A percentile compares a stretch with the other conserved stretches of the same genome.
These are phyloP conservation scores for Lentinus tigrinus DNA, from an alignment of 768 basidiomycete species.

Conservation along the genomic window DNA sequence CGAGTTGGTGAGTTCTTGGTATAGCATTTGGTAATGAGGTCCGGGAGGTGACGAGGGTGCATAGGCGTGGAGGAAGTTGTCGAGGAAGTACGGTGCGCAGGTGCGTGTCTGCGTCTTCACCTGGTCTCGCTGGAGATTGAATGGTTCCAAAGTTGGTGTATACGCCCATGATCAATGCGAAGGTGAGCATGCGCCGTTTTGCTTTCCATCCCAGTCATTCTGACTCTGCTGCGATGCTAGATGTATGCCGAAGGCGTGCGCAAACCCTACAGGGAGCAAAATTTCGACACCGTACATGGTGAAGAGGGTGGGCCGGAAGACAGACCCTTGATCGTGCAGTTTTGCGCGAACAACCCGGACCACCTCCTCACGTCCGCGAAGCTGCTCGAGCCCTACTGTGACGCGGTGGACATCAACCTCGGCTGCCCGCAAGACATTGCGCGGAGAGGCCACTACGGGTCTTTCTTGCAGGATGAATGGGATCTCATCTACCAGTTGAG, in stretches of 20 bases:
- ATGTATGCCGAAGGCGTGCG: conserved; percentile 59
- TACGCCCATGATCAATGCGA: conserved; percentile 98
- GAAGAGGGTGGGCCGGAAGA: conserved; percentile 85
- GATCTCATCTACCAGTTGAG: conserved; percentile 80
- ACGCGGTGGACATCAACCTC: conserved; percentile 93
- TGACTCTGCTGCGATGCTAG: conserved; percentile 30
- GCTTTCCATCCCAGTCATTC: background rate
- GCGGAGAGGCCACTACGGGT: conserved; percentile 79
- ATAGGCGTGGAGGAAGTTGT: conserved; percentile 88
- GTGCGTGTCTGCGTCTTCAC: conserved; percentile 36
- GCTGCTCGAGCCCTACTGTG: conserved; percentile 74
- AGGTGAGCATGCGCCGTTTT: conserved; percentile 39
- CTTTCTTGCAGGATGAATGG: conserved; percentile 95
- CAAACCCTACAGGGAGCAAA: conserved; percentile 56
- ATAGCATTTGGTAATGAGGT: background rate
- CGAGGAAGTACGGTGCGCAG: conserved; percentile 79
- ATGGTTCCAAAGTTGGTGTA: conserved; percentile 66
- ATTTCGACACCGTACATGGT: conserved; percentile 65
- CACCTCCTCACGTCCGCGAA: conserved; percentile 76
- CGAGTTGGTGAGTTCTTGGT: conserved; percentile 69
- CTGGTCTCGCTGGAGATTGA: background rate
- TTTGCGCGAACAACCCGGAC: conserved; percentile 89
- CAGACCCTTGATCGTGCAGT: conserved; percentile 87
- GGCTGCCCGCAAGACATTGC: conserved; percentile 98
- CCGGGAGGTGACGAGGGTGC: background rate